Evolutionary conservation across 2,329 filamentous ascomycete species (phyloP).

Genomic region (Penicillium sp.): DNA sequence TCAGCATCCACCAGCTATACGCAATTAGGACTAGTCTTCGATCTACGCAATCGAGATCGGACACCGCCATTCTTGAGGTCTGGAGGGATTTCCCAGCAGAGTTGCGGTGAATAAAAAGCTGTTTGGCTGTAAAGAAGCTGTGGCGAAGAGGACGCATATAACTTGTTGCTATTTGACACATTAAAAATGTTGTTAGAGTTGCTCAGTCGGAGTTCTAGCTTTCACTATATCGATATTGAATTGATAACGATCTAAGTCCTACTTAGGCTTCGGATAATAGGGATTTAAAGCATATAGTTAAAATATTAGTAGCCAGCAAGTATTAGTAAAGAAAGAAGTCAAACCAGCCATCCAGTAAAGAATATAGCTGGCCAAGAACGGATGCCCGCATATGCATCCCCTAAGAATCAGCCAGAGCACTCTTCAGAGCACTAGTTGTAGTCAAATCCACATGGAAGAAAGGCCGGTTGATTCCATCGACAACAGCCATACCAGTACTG

Average conservation of each 20-base stretch:
- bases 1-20: slow-evolving; percentile 2
- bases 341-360: background rate
- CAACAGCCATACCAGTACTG: slow-evolving; percentile 49
- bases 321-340: background rate
- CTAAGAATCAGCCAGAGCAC: slow-evolving; percentile 59
- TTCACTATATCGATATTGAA: background rate
- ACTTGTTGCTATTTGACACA: background rate
- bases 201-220: background rate
- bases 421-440: slow-evolving; percentile 76
- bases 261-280: background rate
- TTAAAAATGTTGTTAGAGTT: background rate
- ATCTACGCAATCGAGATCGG: slow-evolving; percentile 1
- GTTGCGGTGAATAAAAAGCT: background rate
- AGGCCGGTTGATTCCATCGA: slow-evolving; percentile 71
- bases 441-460: slow-evolving; percentile 84
- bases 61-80: background rate
- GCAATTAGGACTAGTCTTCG: slow-evolving; percentile 2
- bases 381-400: too few relatives aligned
- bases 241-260: background rate
- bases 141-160: background rate
- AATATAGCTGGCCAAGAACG: background rate
- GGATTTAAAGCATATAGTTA: background rate
- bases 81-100: background rate
- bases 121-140: background rate
- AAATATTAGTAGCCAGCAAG: background rate